Conservation (phyloP, 139 green algal genomes). For the Tetraselmis chui region DNA sequence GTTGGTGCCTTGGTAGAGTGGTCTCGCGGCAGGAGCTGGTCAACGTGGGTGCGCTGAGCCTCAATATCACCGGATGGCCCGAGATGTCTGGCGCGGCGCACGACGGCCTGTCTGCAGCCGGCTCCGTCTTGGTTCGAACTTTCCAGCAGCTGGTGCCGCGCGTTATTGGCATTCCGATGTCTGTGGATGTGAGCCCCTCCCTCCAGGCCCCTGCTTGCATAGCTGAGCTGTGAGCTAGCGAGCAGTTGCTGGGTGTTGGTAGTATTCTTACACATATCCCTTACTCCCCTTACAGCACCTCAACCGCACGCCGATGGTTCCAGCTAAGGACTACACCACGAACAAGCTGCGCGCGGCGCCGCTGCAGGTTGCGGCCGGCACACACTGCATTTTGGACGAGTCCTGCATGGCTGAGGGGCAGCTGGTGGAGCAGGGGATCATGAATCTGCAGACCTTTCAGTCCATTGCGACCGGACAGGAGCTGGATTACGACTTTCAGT, state of each 20-base stretch:
- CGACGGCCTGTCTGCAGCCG: constrained; percentile 17
- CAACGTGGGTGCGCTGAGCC: constrained; percentile 24
- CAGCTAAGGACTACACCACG: constrained; percentile 19
- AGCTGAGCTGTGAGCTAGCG: too few species aligned
- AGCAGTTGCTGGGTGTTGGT: too few species aligned
- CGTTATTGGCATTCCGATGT: constrained; percentile 21
- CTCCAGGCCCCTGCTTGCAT: too few species aligned
- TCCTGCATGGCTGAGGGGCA: constrained; percentile 44
- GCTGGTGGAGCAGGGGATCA: constrained; percentile 43
- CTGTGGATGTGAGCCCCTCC: neutral
- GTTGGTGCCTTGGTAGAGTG: constrained; percentile 22
- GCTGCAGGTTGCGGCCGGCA: constrained; percentile 56
- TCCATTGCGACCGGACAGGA: constrained; percentile 21
- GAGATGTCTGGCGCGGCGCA: neutral
- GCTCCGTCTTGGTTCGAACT: constrained; percentile 15
- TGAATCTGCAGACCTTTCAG: constrained; percentile 27
- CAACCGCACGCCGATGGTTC: constrained; percentile 28
- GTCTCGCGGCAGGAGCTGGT: constrained; percentile 1
- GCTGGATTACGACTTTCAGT: constrained; percentile 62
- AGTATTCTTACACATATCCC: too few species aligned
- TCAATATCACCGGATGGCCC: constrained; percentile 31
- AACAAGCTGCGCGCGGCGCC: constrained; percentile 14
- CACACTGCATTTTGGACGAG: constrained; percentile 65
- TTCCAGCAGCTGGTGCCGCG: constrained; percentile 21
- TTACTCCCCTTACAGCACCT: constrained; percentile 21